Evolutionary conservation across 139 green algal genomes (phyloP), one percentile per base, ranked within the genome.

Genomic region (Auxenochlorella pyrenoidosa): DNA sequence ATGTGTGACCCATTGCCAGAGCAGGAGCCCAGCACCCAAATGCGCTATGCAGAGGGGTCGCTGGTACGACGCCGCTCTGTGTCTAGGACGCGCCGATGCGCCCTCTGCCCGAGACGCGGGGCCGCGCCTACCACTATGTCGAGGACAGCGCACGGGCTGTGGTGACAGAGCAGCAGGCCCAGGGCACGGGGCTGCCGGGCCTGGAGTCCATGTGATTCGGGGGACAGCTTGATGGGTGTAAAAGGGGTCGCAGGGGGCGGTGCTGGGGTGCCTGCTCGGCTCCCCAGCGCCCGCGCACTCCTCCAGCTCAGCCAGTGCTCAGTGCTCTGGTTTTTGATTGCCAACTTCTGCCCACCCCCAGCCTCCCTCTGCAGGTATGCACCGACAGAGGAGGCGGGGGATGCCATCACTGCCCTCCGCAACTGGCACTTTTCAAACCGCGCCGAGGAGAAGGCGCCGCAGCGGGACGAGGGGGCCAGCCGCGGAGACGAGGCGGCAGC

Each of bases 381-480:
- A 1, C 75, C 43, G 2, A 26, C 38, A 13, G 75, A 81, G 6
- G 75, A 63, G 75, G 43, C 38, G 32, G 75, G 75, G 24, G 75
- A 81, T 16, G 44, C 13, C 28, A 81, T 81, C 75, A 81, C 75
- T 24, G 75, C 75, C 3, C 75, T 43, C 41, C 43, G 44, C 43
- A 40, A 32, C 75, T 81, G 75, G 75, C 44, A 59, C 75, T 81
- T 81, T 15, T 63, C 43, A 18, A 81, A 81, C 43, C 44, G 75
- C 43, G 63, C 28, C 43, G 75, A 81, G 18, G 34, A 78, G 72
- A 18, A 47, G 72, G 72, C 40, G 40, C 22, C 40, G 21, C 19
- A 75, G 68, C 34, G 28, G 68, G n/a, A 43, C n/a, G 34, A 43
- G 68, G 16, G 13, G 68, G 68, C 2, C 54, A 63, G 15, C 15